These are phyloP conservation scores for Talaromyces borbonicus DNA, from an alignment of 495 filamentous ascomycete genomes.

Conservation along the genomic window DNA sequence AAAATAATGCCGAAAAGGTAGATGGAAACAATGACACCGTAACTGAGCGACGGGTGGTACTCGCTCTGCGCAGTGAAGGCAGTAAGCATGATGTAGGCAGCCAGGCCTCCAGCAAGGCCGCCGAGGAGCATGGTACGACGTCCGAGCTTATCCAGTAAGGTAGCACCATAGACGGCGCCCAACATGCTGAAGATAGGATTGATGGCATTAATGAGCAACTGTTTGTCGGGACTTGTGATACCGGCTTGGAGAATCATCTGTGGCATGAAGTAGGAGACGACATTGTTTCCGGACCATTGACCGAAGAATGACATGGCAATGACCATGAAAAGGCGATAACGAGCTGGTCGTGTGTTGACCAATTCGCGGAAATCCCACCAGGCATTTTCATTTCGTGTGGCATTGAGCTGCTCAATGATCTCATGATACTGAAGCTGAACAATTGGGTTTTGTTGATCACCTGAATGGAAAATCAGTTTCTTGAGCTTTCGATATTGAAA, in stretches of 20 bases:
- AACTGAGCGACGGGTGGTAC: constrained; percentile 32
- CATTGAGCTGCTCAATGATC: constrained; percentile 45
- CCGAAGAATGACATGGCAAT: constrained; percentile 44
- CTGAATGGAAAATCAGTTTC: too few relatives aligned
- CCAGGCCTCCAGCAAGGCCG: constrained; percentile 41
- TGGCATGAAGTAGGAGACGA: constrained; percentile 54
- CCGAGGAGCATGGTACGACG: constrained; percentile 45
- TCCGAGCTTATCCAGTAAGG: constrained; percentile 46
- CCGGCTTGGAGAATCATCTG: constrained; percentile 49
- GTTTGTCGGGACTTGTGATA: constrained; percentile 40
- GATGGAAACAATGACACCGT: constrained; percentile 52
- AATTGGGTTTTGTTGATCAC: too few relatives aligned
- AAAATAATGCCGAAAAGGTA: constrained; percentile 58
- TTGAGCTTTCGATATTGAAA: too few relatives aligned
- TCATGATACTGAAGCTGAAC: constrained; percentile 53
- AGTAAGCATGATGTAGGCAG: constrained; percentile 48
- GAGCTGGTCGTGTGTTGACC: constrained; percentile 46
- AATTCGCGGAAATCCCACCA: constrained; percentile 60
- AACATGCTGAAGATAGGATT: constrained; percentile 55
- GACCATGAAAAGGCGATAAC: constrained; percentile 42
- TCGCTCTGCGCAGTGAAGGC: constrained; percentile 37
- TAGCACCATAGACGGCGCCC: constrained; percentile 48
- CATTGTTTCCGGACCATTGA: constrained; percentile 60
- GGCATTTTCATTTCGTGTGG: constrained; percentile 44
- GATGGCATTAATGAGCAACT: constrained; percentile 49